Evolutionary conservation across 805 yeast genomes (phyloP), one percentile per base, ranked within the genome.

Genomic region (Saccharomycopsis sp.): DNA sequence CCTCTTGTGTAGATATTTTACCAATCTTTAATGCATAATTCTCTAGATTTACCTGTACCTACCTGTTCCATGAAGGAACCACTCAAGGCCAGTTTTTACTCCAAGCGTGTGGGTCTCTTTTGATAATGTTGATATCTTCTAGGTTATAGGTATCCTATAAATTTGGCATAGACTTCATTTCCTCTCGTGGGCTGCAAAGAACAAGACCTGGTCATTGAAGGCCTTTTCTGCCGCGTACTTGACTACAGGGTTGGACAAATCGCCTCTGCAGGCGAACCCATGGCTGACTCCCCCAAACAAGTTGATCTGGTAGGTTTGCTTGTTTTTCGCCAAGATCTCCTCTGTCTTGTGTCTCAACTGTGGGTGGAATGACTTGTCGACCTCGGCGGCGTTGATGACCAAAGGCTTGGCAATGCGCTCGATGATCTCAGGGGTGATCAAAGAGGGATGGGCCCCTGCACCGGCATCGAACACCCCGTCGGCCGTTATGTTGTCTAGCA

Each of bases 361-460:
- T 0, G 58, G 58, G 2, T 86, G 55, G 70, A 79, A 88, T 37
- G 69, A 62, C 0, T 53, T 38, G 57, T 88, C 96, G n/a, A 48
- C 58, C 62, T 83, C 85, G 36, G 95, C 94, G 41, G 83, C 83
- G 15, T 83, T 67, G 49, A 87, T 77, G 48, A 77, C 50, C 21
- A 88, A 33, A 16, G 94, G 94, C 46, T 60, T 62, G 49, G 68
- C 73, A 50, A 87, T 58, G 1, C 63, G 69, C 38, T 66, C 71
- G 36, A 85, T 67, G 53, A 82, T 94, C 29, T 75, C 86, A 26
- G 69, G 67, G 8, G 67, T 46, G 12, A 83, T 77, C 46, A 80
- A 69, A 2, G 94, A 80, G 4, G 96, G 96, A 60, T 88, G 96
- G 6, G 92, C 92, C 48, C 74, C 60, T 12, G 89, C 94, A 52